These are phyloP conservation scores for Aureobasidium zeae DNA, from an alignment of 2,329 filamentous ascomycete genomes.

Conservation along the genomic window DNA sequence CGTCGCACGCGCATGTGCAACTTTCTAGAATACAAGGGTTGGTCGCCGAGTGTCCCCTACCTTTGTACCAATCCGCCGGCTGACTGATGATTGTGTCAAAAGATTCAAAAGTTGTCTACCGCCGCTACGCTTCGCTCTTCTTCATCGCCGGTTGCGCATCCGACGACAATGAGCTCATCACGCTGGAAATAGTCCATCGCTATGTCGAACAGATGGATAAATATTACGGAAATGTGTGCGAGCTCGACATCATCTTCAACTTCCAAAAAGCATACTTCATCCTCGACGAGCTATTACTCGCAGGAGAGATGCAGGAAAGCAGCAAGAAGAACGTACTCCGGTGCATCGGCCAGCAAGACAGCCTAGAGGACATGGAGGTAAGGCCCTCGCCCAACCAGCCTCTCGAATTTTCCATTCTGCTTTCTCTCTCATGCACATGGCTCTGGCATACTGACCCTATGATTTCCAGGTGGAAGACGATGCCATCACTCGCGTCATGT, in stretches of 20 bases:
- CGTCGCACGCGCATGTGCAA: slow-evolving; percentile 98
- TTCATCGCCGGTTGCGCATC: slow-evolving; percentile 97
- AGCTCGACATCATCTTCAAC: slow-evolving; percentile 99
- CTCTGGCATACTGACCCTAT: slow-evolving; percentile 11
- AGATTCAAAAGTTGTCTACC: slow-evolving; percentile 99
- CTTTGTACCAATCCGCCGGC: slow-evolving; percentile 16
- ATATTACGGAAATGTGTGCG: slow-evolving; percentile 99
- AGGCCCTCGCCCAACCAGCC: slow-evolving; percentile 31
- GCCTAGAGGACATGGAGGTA: slow-evolving; percentile 98
- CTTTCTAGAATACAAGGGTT: slow-evolving; percentile 98
- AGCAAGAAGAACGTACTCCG: slow-evolving; percentile 98
- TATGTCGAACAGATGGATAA: slow-evolving; percentile 99
- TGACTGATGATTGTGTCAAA: slow-evolving; percentile 20
- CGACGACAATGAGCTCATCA: slow-evolving; percentile 97
- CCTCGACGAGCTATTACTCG: slow-evolving; percentile 87
- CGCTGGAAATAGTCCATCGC: slow-evolving; percentile 95
- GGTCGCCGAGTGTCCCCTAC: slow-evolving; percentile 20
- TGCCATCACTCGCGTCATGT: slow-evolving; percentile 50
- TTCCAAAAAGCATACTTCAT: slow-evolving; percentile 99
- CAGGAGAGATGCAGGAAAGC: slow-evolving; percentile 95
- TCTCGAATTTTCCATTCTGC: not conserved
- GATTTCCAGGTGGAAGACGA: slow-evolving; percentile 33
- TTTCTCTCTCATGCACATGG: slow-evolving; percentile 17
- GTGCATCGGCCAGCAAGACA: slow-evolving; percentile 95
- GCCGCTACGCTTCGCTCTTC: slow-evolving; percentile 95